These are phyloP conservation scores for Rhizopus microsporus DNA, from an alignment of 371 early-diverging fungal species.

Conservation along the genomic window DNA sequence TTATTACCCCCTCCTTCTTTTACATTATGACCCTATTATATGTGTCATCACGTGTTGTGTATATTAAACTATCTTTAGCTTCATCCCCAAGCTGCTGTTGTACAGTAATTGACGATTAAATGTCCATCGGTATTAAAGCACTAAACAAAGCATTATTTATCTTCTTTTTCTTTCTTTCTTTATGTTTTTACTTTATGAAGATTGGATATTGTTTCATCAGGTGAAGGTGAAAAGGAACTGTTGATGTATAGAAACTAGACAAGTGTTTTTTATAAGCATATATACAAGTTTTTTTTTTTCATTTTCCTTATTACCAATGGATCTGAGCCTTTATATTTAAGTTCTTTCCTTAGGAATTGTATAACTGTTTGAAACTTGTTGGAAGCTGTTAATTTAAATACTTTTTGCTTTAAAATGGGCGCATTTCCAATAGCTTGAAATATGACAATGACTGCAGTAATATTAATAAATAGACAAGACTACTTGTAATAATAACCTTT, in stretches of 20 bases:
- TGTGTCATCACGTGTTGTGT: background rate
- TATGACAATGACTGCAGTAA: conserved; percentile 69
- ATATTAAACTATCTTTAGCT: conserved; percentile 6
- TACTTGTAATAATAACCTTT: conserved; percentile 13
- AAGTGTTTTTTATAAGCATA: background rate
- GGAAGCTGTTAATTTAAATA: conserved; percentile 82
- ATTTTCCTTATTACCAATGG: conserved; percentile 65
- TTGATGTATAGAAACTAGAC: conserved; percentile 87
- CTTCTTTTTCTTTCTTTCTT: background rate
- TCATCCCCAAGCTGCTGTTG: conserved; percentile 90
- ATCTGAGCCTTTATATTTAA: conserved; percentile 74
- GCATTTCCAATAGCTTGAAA: conserved; percentile 90
- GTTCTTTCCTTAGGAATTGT: conserved; percentile 81
- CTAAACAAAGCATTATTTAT: conserved; percentile 32
- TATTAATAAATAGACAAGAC: background rate
- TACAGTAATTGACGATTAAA: conserved; percentile 87
- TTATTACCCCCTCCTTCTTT: background rate
- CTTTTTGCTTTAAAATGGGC: conserved; percentile 84
- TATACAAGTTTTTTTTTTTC: background rate
- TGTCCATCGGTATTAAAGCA: conserved; percentile 82
- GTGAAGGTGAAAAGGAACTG: conserved; percentile 92
- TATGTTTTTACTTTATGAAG: conserved; percentile 65
- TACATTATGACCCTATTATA: background rate
- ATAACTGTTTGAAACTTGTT: conserved; percentile 85
- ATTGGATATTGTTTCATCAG: conserved; percentile 86